Base-by-base conservation (phyloP, 2,329 filamentous ascomycete genomes). In the Nakataea oryzae region DNA sequence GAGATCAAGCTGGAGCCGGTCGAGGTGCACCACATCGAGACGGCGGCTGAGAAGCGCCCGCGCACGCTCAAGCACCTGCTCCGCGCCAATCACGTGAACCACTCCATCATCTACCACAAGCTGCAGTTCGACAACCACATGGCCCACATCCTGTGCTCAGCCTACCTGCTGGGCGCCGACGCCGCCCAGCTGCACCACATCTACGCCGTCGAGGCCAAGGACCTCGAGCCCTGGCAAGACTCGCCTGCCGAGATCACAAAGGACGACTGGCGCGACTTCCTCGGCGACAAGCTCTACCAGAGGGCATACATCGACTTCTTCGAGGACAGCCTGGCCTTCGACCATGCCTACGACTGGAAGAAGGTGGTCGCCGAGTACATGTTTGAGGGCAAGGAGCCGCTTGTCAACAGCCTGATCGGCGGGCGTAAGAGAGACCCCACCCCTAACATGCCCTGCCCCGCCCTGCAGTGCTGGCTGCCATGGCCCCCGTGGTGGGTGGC, bases 221-320 rank as follows among this genome's bases (percentile, higher is more conserved):
- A 82, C 61, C 79, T 97, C 14, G 91, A 93, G 66, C 81, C 86
- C 28, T 99, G 95, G 95, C 74, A 78, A 61, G 87, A 93, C 67
- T 91, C 93, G 1, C 95, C 95, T 0, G 86, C 87, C 5, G 95
- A 99, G 75, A 84, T 99, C 60, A 85, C 86, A 24, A 81, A 86
- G 65, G 82, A 88, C 62, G 95, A 99, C 72, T 99, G 95, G 93
- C 82, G 87, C 65, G 88, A 93, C 63, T 95, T 86, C 69, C 73
- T 97, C 34, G 93, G 93, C 27, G 85, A 91, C 71, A 82, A 82
- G 68, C 85, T 79, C 65, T 97, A 96, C 70, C 91, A 99, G 74
- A 84, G 93, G 64, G 93, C 92, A 0, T 99, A 88, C 70, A 80
- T 99, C 62, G 93, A 99, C 72, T 97, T 95, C 72, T 97, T 96